Base-by-base conservation (phyloP, 306 rosid species). In the Cucurbita maxima region DNA sequence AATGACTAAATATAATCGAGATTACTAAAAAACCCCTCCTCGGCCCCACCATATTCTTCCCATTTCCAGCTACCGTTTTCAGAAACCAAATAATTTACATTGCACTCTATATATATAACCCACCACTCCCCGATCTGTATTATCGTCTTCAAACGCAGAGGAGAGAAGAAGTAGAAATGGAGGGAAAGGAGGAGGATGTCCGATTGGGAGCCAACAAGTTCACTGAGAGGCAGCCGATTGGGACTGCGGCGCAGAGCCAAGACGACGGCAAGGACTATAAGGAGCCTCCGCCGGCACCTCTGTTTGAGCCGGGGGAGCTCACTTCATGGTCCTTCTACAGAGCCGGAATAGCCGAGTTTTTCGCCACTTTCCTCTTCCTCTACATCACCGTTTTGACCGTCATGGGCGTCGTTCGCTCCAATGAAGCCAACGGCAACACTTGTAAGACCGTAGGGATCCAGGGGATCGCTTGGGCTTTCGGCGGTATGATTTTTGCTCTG, bases 401-500 rank as follows among this genome's bases (percentile, higher is more conserved):
- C 19, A 86, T 86, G 89, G 89, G 89, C 3, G 89, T 86, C 1
- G 8, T 10, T 12, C 20, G 78, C 7, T 25, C 72, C 5, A 51
- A 40, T 0, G 58, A 62, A 14, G 30, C 14, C 22, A 75, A 34
- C 14, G 67, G 4, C 1, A 58, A 0, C 30, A 88, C 69, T 85
- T 92, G 98, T 45, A 0, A 54, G 0, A 66, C 92, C 0, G 98
- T 92, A 15, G 98, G 89, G 16, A 81, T 86, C 58, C 89, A 86
- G 58, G 89, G 89, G 2, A 86, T 86, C 50, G 89, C 89, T 44
- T 92, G 96, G 98, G 88, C 98, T 15, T 92, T 92, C 36, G 98
- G 98, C 6, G 98, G 98, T 37, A 90, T 88, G 96, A 92, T 92
- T 82, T 92, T 92, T 61, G 91, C 96, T n/a, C 89, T 92, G 6